Evolutionary conservation across 2,329 filamentous ascomycete genomes (phyloP), one percentile per base, ranked within the genome.

Genomic region (Ophiostoma tasmaniense): DNA sequence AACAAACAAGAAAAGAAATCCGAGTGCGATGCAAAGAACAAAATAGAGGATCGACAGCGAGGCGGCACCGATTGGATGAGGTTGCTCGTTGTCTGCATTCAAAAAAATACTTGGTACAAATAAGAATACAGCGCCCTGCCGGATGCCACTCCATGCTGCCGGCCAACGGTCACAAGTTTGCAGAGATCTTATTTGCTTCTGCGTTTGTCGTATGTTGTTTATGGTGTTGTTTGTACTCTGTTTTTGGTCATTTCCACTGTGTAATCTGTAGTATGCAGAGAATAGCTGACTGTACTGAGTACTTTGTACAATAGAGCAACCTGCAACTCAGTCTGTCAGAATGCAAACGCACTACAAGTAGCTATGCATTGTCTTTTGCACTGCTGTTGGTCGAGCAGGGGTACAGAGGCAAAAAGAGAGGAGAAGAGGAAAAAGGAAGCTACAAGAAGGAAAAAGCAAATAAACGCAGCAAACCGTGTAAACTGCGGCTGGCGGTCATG

Each of bases 341-440:
- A 11, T 10, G n/a, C 25, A 2, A 45, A 45, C 7, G 22, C n/a
- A n/a, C 20, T 22, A 52, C 39, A 22, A 42, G 39, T 45, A n/a
- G 42, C 42, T 45, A 67, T 67, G 35, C 52, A 67, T 28, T 55
- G 50, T 55, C 50, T 17, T 55, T 55, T 55, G 50, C 50, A 30
- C 55, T 61, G 30, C 55, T 30, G 52, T 33, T 59, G 55, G 55
- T 30, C 11, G 25, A 61, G 55, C n/a, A 55, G 55, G 55, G 55
- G 25, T 30, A 25, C 4, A 50, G 50, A 25, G 50, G 50, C n/a
- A 25, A 39, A 37, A 28, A 11, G 25, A 55, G 50, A 25, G 50
- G 50, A 55, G 14, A 28, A 59, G 13, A 30, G 22, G 52, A 30
- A 25, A 30, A 25, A 59, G 3, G 22, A 28, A 22, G 4, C 1